These are phyloP conservation scores for Penicillium egyptiacum DNA, from an alignment of 495 filamentous ascomycete species.

Conservation along the genomic window DNA sequence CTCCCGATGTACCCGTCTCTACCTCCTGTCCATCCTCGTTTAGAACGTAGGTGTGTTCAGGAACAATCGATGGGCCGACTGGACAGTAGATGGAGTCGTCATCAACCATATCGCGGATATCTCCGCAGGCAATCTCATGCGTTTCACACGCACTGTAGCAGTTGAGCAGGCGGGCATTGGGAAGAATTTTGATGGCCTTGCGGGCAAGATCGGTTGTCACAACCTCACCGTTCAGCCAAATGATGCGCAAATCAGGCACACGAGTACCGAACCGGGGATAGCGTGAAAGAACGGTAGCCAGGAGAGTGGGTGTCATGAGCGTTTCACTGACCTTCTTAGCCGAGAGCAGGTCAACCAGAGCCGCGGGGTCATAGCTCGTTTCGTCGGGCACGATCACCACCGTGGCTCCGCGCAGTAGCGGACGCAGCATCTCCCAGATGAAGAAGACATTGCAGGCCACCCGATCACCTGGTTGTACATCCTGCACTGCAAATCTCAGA, in stretches of 20 bases:
- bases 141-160: constrained; percentile 73
- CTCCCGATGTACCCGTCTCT: constrained; percentile 67
- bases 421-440: constrained; percentile 71
- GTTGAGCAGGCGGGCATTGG: constrained; percentile 63
- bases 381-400: constrained; percentile 67
- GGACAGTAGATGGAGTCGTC: constrained; percentile 56
- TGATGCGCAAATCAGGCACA: constrained; percentile 57
- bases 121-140: constrained; percentile 70
- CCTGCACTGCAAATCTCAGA: constrained; percentile 60
- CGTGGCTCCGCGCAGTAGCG: constrained; percentile 66
- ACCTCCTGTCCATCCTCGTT: constrained; percentile 56
- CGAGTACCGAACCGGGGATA: constrained; percentile 56
- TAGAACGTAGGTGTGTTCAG: constrained; percentile 59
- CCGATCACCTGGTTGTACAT: constrained; percentile 61
- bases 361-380: constrained; percentile 64
- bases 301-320: constrained; percentile 70
- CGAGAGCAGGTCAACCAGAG: constrained; percentile 62
- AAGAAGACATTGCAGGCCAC: constrained; percentile 76
- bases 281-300: constrained; percentile 61
- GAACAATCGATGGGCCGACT: constrained; percentile 61
- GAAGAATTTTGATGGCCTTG: constrained; percentile 58
- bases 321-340: constrained; percentile 62
- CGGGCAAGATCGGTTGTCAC: constrained; percentile 66
- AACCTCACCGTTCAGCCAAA: constrained; percentile 73
- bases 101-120: constrained; percentile 62